These are phyloP conservation scores for Moricandia moricandioides DNA, from an alignment of 345 rosid species.

Conservation along the genomic window DNA sequence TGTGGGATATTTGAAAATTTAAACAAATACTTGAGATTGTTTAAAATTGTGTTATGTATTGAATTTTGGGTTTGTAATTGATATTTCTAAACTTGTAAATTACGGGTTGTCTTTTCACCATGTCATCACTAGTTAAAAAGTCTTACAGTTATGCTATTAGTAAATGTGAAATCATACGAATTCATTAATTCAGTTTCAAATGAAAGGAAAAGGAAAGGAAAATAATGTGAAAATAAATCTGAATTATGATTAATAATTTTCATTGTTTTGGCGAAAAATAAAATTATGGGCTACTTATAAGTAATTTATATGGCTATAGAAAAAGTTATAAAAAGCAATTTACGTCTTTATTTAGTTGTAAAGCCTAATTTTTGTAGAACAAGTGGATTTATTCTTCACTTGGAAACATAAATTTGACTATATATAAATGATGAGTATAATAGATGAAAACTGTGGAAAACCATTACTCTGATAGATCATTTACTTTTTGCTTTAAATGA, in stretches of 20 bases:
- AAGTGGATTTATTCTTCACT: neutral
- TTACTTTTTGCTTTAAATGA: conserved; percentile 5
- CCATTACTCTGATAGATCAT: neutral
- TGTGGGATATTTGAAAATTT: neutral
- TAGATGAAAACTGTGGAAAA: conserved; percentile 18
- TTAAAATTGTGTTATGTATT: neutral
- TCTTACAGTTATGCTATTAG: neutral
- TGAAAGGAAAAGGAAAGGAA: neutral
- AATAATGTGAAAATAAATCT: neutral
- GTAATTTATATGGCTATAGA: neutral
- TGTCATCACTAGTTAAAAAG: neutral
- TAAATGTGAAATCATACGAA: neutral
- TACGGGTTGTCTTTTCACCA: neutral
- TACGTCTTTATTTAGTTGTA: neutral
- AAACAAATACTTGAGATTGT: neutral
- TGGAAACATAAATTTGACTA: neutral
- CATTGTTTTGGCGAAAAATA: neutral
- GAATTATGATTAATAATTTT: neutral
- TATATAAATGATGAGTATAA: too few relatives aligned
- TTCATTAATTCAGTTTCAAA: neutral
- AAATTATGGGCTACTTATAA: neutral
- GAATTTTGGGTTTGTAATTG: neutral
- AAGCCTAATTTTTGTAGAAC: neutral
- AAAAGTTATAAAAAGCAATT: neutral
- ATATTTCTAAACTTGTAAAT: neutral